Conservation (phyloP, 345 rosid species). For the Bretschneidera sinensis region DNA sequence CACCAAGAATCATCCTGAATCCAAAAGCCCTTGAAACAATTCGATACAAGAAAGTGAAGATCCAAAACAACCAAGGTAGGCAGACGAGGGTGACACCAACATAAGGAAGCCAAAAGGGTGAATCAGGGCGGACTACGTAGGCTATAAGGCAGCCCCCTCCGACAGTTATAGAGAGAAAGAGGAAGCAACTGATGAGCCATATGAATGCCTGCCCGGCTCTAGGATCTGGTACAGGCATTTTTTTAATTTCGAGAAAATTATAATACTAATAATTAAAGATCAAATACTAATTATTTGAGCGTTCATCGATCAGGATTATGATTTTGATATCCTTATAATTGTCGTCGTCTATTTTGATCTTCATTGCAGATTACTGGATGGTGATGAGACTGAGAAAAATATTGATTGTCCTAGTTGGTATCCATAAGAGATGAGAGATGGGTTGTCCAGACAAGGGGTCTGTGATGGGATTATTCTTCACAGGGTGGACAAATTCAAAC, state of each 20-base stretch:
- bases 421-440: constrained; percentile 14
- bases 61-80: constrained; percentile 87
- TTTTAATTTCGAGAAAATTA: constrained; percentile 18
- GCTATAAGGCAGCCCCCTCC: constrained; percentile 63
- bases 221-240: constrained; percentile 74
- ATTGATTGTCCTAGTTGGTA: constrained; percentile 9
- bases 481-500: constrained; percentile 31
- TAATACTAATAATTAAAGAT: neutral
- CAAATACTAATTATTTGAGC: neutral
- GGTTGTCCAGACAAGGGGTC: constrained; percentile 1
- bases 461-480: constrained; percentile 5
- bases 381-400: neutral
- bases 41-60: constrained; percentile 50
- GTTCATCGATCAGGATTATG: neutral
- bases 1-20: constrained; percentile 43
- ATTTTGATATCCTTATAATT: constrained; percentile 3
- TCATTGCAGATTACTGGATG: neutral
- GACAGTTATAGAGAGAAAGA: constrained; percentile 35
- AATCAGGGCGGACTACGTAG: constrained; percentile 48
- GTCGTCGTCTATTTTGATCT: constrained; percentile 24
- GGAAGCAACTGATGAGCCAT: constrained; percentile 49
- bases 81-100: constrained; percentile 60
- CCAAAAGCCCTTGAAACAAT: constrained; percentile 54
- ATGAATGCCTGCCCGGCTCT: constrained; percentile 49
- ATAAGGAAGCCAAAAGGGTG: constrained; percentile 47